Conservation (phyloP, 306 rosid species). For the Vicia villosa region DNA sequence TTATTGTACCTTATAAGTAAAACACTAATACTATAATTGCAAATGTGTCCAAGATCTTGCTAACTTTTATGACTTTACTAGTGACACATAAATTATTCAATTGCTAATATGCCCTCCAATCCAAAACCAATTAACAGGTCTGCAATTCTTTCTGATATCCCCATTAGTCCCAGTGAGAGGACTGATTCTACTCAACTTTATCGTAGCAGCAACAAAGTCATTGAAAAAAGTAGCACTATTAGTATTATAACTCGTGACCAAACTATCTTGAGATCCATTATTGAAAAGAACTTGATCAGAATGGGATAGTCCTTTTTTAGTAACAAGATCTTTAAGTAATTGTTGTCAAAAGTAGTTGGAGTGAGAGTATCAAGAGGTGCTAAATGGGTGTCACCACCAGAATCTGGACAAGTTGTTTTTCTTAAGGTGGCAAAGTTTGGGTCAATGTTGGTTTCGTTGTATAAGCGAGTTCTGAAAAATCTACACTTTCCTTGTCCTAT, state of each 20-base stretch:
- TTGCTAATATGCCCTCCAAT: not conserved
- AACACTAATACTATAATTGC: not conserved
- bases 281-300: constrained; percentile 78
- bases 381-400: constrained; percentile 51
- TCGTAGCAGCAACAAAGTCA: constrained; percentile 76
- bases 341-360: constrained; percentile 51
- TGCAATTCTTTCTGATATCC: constrained; percentile 69
- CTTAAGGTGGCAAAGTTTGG: constrained; percentile 52
- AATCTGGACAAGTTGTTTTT: constrained; percentile 49
- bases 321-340: constrained; percentile 52
- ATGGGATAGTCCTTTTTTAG: constrained; percentile 60
- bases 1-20: too few species aligned
- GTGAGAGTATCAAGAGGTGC: constrained; percentile 62
- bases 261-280: constrained; percentile 57
- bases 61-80: not conserved
- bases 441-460: constrained; percentile 72
- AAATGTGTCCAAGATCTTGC: not conserved
- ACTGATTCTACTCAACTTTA: constrained; percentile 59
- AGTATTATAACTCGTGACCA: constrained; percentile 55
- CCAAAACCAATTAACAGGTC: constrained; percentile 48
- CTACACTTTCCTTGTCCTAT: constrained; percentile 56
- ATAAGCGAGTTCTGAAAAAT: constrained; percentile 56
- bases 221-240: constrained; percentile 33
- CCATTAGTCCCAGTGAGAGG: constrained; percentile 69
- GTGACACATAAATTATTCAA: not conserved